Base-by-base conservation (phyloP, 805 yeast species). In the Cyberlindnera mrakii region DNA sequence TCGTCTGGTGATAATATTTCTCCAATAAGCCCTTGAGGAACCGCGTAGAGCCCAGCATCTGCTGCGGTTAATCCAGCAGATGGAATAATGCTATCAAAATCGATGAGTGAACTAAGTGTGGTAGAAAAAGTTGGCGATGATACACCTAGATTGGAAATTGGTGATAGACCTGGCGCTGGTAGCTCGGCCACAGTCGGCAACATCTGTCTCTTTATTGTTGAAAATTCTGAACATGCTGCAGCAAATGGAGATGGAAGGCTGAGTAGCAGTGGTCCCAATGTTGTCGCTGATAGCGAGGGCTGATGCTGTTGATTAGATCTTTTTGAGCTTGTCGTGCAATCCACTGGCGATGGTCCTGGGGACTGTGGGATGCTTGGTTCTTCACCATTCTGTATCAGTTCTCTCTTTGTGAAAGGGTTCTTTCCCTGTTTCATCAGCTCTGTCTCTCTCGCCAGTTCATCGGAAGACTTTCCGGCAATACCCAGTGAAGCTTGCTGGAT, bases 401-500 rank as follows among this genome's bases (percentile, higher is more conserved):
- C 6, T n/a, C 16, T 30, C 9, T 32, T 29, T 4, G 47, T 8
- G 27, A 62, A 66, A 0, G 82, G 82, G 42, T 74, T 75, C 33
- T 70, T 63, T 0, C 82, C 82, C 48, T 67, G 46, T 3, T 42
- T 39, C 44, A 54, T 51, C n/a, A 52, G 41, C 19, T 47, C 47
- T 0, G 45, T n/a, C 32, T 53, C 52, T 6, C 40, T 33, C 3
- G 78, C 74, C 30, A 78, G 69, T 40, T 75, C 78, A 41, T 65
- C 62, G 5, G 76, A 63, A 0, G 80, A 65, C 51, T 70, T 75
- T 0, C 83, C 84, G 1, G 80, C 72, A 8, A 78, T 72, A 0
- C 80, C 74, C 4, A 76, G 40, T 0, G 81, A 71, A 0, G 84
- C 82, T 30, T 74, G 68, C 50, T 77, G 80, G 32, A 78, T 55